Base-by-base conservation (phyloP, 768 basidiomycete species). In the Amanita phalloides region DNA sequence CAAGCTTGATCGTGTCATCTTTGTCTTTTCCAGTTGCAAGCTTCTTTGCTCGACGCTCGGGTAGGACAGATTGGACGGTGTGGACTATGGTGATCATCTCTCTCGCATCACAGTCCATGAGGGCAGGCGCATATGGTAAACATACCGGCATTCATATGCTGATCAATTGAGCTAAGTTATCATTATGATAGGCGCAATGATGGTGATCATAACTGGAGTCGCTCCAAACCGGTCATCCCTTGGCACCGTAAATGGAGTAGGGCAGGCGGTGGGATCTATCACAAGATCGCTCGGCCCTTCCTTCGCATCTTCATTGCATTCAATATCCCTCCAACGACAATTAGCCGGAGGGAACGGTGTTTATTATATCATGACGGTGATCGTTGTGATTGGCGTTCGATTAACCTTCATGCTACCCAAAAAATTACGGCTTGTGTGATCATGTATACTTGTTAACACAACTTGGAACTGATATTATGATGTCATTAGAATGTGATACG, bases 1-100 rank as follows among this genome's bases (percentile, higher is more conserved):
- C 51, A 2, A 56, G 54, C 28, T 54, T 57, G 36, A 28, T 61
- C 14, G 33, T 55, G 32, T 57, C 56, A 30, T 58, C 60, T 33
- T 54, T 45, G 4, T 32, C 49, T 14, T 59, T 56, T 33, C 56
- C 58, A 4, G 25, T 55, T 37, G 45, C 54, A 21, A 58, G 42
- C 23, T 36, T 37, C 25, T 37, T 57, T 2, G 56, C 57, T n/a
- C 39, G 33, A 13, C 28, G 26, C 3, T 21, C 48, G 2, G 28
- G 28, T 39, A 21, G 26, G 20, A 26, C 6, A 23, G 36, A 49
- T 39, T 39, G 48, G 48, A 39, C 30, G 14, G 37, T 38, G 23
- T 49, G 35, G 48, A 26, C 17, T 17, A 30, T 26, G 6, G 25
- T 39, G 10, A 10, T 49, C n/a, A 6, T 39, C 6, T 39, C 5